phyloP scores from a whole-genome alignment of 306 rosid genomes.

The Vigna trinervia region DNA sequence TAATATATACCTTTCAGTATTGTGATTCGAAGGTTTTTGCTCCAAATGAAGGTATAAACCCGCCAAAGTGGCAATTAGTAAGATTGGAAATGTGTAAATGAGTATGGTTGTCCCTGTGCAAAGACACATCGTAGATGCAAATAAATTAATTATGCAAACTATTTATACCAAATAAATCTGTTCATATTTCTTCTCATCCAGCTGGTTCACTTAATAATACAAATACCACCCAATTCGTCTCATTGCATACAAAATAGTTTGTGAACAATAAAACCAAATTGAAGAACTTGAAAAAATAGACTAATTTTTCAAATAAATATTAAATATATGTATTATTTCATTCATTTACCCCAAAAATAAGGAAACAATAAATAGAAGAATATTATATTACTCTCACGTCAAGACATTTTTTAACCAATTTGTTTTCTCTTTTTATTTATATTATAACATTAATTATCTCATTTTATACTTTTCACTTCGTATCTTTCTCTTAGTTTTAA shows the following conservation, averaged over 20 bases:
- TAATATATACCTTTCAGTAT: constrained; percentile 43
- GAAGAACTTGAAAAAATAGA: neutral
- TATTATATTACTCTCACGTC: neutral
- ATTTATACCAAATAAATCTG: neutral
- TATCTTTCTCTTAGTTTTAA: neutral
- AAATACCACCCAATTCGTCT: neutral
- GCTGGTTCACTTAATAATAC: neutral
- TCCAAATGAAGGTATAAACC: constrained; percentile 53
- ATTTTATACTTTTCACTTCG: neutral
- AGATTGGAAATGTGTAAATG: constrained; percentile 55
- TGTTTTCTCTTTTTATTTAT: neutral
- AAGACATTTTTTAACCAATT: neutral
- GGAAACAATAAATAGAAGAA: neutral
- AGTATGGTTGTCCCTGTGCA: constrained; percentile 53
- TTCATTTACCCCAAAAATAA: neutral
- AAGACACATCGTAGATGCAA: neutral
- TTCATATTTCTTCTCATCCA: neutral
- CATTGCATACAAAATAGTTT: neutral
- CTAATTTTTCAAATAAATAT: neutral
- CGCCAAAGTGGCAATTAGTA: constrained; percentile 54
- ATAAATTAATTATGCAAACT: neutral
- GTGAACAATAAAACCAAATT: neutral
- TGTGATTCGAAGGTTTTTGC: constrained; percentile 33
- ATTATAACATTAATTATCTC: neutral
- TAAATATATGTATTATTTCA: neutral